Evolutionary conservation across 495 filamentous ascomycete genomes (phyloP).

Genomic region (Pyrenula aspistea): DNA sequence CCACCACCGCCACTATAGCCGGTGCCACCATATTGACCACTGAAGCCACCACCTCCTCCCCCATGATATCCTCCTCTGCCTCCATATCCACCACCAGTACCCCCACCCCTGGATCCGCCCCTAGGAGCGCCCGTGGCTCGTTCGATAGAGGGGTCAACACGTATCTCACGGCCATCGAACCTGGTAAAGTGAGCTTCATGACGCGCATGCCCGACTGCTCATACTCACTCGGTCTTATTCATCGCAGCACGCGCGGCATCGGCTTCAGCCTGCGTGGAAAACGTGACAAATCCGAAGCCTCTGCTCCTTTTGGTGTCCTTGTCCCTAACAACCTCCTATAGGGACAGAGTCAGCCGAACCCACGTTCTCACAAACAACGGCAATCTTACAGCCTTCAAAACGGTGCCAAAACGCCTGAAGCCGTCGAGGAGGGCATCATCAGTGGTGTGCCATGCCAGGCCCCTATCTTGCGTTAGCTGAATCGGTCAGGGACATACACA

Average conservation of each 20-base stretch:
- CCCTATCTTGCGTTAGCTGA: slow-evolving; percentile 27
- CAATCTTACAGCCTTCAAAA: slow-evolving; percentile 83
- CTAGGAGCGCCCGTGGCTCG: slow-evolving; percentile 33
- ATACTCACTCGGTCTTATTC: slow-evolving; percentile 86
- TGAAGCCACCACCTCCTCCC: slow-evolving; percentile 17
- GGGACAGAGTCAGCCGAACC: slow-evolving; percentile 10
- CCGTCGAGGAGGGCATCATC: slow-evolving; percentile 69
- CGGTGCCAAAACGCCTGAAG: slow-evolving; percentile 76
- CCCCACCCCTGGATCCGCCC: slow-evolving; percentile 7
- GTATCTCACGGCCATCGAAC: slow-evolving; percentile 91
- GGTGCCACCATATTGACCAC: slow-evolving; percentile 18
- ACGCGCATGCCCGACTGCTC: not conserved
- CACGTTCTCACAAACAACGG: not conserved
- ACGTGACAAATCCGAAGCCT: slow-evolving; percentile 95
- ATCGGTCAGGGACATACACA: slow-evolving; percentile 2
- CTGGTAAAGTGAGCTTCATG: slow-evolving; percentile 29
- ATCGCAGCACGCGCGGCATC: slow-evolving; percentile 67
- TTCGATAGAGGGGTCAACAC: slow-evolving; percentile 92
- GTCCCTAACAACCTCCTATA: slow-evolving; percentile 91
- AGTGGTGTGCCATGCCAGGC: slow-evolving; percentile 96
- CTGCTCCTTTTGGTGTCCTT: slow-evolving; percentile 91
- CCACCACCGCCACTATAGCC: slow-evolving; percentile 17
- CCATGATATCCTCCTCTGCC: slow-evolving; percentile 33
- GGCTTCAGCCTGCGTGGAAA: slow-evolving; percentile 68
- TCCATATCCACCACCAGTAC: slow-evolving; percentile 29